Evolutionary conservation across 176 grass and related monocot genomes (phyloP).

Genomic region (Avena insularis): DNA sequence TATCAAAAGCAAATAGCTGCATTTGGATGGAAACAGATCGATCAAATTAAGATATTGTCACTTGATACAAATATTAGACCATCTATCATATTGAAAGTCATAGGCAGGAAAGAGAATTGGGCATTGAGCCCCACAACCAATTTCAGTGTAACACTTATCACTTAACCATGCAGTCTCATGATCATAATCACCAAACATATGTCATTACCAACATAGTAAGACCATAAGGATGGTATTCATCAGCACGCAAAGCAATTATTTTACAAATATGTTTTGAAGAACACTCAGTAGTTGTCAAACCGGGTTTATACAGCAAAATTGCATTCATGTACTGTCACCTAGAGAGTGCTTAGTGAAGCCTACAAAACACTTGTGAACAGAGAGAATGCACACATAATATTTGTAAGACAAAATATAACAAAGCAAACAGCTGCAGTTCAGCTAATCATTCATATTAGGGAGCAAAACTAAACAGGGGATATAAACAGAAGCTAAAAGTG

Average conservation of each 20-base stretch:
- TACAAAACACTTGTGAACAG: background rate
- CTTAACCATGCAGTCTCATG: background rate
- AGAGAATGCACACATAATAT: slow-evolving; percentile 4
- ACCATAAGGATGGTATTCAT: slow-evolving; percentile 8
- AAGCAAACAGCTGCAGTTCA: background rate
- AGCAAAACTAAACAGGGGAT: background rate
- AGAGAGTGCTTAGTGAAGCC: background rate
- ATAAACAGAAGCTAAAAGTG: slow-evolving; percentile 17
- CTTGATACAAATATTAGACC: slow-evolving; percentile 16
- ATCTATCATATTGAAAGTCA: background rate
- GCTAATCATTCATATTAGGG: background rate
- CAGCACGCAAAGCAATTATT: background rate
- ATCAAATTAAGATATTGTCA: slow-evolving; percentile 1
- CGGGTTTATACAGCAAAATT: background rate
- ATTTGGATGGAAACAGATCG: slow-evolving; percentile 23
- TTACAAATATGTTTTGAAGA: slow-evolving; percentile 12
- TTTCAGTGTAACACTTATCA: background rate
- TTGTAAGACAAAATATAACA: slow-evolving; percentile 20
- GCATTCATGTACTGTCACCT: background rate
- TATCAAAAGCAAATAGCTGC: slow-evolving; percentile 97
- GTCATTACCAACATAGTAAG: background rate
- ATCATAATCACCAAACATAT: background rate
- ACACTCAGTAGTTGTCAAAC: background rate
- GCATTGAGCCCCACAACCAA: background rate
- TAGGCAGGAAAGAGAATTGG: background rate